Conservation (phyloP, 2,329 filamentous ascomycete genomes). For the Botrytis byssoidea region DNA sequence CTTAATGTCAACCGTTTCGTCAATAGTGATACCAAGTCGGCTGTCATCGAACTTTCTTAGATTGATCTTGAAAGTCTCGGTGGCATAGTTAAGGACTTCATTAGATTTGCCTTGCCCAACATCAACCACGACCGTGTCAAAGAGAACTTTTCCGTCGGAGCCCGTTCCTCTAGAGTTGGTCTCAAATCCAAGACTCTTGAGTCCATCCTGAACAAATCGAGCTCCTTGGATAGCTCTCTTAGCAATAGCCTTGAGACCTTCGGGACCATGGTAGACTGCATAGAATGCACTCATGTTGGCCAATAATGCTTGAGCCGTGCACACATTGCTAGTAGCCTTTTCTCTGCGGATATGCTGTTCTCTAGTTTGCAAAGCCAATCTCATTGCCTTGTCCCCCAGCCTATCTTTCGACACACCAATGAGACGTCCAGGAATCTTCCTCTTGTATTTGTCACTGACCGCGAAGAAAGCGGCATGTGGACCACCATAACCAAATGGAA, state of each 20-base stretch:
- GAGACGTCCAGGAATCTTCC: conserved; percentile 87
- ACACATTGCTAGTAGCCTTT: conserved; percentile 97
- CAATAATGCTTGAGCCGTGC: conserved; percentile 88
- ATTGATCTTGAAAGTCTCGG: conserved; percentile 54
- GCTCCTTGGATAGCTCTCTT: conserved; percentile 72
- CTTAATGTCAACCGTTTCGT: conserved; percentile 65
- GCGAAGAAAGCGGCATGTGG: conserved; percentile 98
- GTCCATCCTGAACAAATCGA: conserved; percentile 63
- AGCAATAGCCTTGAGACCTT: conserved; percentile 79
- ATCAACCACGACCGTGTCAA: conserved; percentile 77
- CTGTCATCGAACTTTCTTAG: conserved; percentile 60
- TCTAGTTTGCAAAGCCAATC: conserved; percentile 84
- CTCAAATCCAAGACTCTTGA: conserved; percentile 61
- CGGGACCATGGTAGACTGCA: conserved; percentile 87
- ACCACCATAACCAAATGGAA: conserved; percentile 87
- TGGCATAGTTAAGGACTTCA: conserved; percentile 50
- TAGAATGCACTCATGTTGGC: conserved; percentile 97
- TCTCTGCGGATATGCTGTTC: conserved; percentile 96
- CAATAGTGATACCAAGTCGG: conserved; percentile 71
- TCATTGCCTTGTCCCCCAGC: conserved; percentile 74
- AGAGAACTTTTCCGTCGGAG: conserved; percentile 59
- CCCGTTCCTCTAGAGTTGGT: conserved; percentile 58
- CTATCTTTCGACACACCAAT: conserved; percentile 92
- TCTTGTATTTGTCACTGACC: conserved; percentile 85
- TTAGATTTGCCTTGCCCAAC: conserved; percentile 51